Conservation (phyloP, 306 rosid genomes). For the Senna siamea region DNA sequence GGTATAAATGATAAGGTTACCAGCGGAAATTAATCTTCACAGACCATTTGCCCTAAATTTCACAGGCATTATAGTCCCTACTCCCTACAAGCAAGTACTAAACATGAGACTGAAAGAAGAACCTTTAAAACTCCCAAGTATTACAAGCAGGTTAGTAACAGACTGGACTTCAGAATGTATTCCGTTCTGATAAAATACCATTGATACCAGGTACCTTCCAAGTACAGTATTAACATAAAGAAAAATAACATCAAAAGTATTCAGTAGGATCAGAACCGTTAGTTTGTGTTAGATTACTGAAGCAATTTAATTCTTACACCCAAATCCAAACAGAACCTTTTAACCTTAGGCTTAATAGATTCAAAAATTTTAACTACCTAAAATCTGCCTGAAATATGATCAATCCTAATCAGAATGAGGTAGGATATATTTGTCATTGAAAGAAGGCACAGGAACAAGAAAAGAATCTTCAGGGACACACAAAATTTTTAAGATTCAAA, state of each 20-base stretch:
- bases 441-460: neutral
- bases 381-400: too few species aligned
- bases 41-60: neutral
- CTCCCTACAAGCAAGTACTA: neutral
- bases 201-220: neutral
- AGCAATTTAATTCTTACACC: neutral
- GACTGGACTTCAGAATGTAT: neutral
- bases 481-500: neutral
- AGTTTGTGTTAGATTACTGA: neutral
- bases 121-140: neutral
- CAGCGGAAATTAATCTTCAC: neutral
- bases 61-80: neutral
- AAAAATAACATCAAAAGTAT: neutral
- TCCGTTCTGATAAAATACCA: neutral
- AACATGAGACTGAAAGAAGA: neutral
- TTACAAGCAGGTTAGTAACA: neutral
- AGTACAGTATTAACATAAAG: neutral
- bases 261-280: neutral
- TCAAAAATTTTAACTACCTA: too few species aligned
- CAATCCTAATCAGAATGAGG: neutral
- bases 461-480: neutral
- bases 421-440: neutral
- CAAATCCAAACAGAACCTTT: neutral
- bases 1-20: neutral
- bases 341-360: neutral